Evolutionary conservation across 306 rosid genomes (phyloP).

Genomic region (Argentina anserina): DNA sequence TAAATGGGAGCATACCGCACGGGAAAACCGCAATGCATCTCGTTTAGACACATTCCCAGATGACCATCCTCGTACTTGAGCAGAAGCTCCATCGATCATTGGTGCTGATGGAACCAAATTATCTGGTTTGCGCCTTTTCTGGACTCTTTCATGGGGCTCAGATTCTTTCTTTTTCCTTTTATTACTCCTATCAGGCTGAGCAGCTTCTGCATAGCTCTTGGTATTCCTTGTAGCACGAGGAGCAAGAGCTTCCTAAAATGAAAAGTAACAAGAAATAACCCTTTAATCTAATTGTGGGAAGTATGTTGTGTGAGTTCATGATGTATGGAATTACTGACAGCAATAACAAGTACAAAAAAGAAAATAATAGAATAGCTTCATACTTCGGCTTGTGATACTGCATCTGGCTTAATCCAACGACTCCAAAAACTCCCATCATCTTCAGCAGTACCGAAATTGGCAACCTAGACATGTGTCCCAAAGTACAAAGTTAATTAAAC

Average conservation of each 20-base stretch:
- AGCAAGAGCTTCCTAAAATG: constrained; percentile 69
- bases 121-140: constrained; percentile 80
- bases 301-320: background rate
- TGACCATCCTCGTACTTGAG: constrained; percentile 93
- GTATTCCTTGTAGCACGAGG: constrained; percentile 95
- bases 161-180: constrained; percentile 87
- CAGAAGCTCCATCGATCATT: constrained; percentile 83
- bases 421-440: constrained; percentile 99
- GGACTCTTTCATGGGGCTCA: constrained; percentile 72
- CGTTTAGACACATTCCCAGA: constrained; percentile 86
- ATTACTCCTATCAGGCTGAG: constrained; percentile 67
- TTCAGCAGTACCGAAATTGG: constrained; percentile 80
- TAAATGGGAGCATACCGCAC: constrained; percentile 57
- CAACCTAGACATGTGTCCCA: constrained; percentile 56
- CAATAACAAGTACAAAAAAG: background rate
- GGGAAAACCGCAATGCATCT: constrained; percentile 83
- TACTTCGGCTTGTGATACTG: constrained; percentile 85
- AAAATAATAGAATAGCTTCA: constrained; percentile 27
- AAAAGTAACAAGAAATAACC: background rate
- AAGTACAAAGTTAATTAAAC: background rate
- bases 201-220: constrained; percentile 86
- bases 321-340: background rate
- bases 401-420: constrained; percentile 94
- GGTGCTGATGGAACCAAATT: constrained; percentile 62
- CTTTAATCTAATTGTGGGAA: constrained; percentile 13